A percentile compares a stretch with the other conserved stretches of the same genome.
Conservation (phyloP, 352 stramenopile genomes). For the Phytophthora pseudosyringae region DNA sequence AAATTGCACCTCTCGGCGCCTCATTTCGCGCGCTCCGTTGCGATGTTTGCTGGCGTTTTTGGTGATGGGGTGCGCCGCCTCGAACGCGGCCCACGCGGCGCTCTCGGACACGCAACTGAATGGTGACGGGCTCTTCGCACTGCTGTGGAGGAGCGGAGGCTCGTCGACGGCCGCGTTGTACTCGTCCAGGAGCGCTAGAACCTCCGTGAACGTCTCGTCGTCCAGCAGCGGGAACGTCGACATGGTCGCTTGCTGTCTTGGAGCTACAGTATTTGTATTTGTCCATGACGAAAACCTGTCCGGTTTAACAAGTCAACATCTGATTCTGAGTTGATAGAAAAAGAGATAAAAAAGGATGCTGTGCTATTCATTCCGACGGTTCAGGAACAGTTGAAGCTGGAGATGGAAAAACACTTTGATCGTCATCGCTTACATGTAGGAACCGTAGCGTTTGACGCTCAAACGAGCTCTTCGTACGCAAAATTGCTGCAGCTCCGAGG, state of each 20-base stretch:
- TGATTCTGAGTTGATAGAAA: constrained; percentile 12
- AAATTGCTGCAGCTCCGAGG: constrained; percentile 9
- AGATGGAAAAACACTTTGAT: constrained; percentile 12
- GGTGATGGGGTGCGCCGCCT: constrained; percentile 22
- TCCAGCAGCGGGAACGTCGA: constrained; percentile 29
- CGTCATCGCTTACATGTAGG: neutral
- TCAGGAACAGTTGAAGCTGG: constrained; percentile 19
- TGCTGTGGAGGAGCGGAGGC: neutral
- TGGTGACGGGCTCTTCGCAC: neutral
- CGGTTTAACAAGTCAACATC: constrained; percentile 12
- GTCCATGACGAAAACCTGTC: constrained; percentile 13
- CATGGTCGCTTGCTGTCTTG: constrained; percentile 16
- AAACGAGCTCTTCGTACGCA: constrained; percentile 5
- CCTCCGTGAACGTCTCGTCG: constrained; percentile 36
- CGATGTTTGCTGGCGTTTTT: constrained; percentile 33
- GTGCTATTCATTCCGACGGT: neutral
- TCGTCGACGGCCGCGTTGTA: constrained; percentile 20
- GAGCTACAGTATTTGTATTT: neutral
- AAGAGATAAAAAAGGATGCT: neutral
- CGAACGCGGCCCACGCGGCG: constrained; percentile 22
- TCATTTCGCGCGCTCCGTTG: constrained; percentile 43
- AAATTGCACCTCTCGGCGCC: constrained; percentile 38
- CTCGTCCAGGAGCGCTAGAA: constrained; percentile 38
- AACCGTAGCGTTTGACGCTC: neutral
- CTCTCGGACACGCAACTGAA: constrained; percentile 7